Conservation (phyloP, 2,329 filamentous ascomycete species). For the Aspergillus tubingensis region DNA sequence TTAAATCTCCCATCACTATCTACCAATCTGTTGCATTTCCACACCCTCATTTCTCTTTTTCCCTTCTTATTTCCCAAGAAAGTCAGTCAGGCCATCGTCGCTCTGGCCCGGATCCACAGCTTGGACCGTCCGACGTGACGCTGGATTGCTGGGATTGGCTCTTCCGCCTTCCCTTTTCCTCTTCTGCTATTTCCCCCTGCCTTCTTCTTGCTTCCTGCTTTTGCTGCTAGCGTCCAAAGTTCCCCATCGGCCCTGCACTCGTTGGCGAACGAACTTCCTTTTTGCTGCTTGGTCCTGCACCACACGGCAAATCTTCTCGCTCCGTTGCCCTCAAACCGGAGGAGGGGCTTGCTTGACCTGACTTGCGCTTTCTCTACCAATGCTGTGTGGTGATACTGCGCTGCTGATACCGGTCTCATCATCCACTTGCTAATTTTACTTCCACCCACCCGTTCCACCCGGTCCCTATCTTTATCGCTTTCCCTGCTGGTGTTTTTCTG, state of each 20-base stretch:
- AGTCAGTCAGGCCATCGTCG: conserved; percentile 31
- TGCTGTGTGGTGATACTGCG: neutral
- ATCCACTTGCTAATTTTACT: conserved; percentile 14
- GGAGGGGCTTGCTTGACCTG: conserved; percentile 18
- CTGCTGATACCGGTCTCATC: conserved; percentile 21
- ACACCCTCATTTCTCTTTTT: neutral
- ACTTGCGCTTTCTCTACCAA: conserved; percentile 5
- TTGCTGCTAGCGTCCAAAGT: conserved; percentile 18
- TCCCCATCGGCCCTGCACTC: conserved; percentile 16
- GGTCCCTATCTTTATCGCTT: conserved; percentile 18
- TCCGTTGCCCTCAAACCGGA: conserved; percentile 20
- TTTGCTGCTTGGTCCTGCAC: conserved; percentile 23
- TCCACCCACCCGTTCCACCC: conserved; percentile 15
- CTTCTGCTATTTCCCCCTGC: conserved; percentile 17
- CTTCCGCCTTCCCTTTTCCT: conserved; percentile 24
- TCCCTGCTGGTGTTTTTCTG: conserved; percentile 5
- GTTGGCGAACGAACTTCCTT: conserved; percentile 17
- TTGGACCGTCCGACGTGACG: conserved; percentile 24
- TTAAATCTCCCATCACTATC: neutral
- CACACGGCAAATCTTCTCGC: conserved; percentile 23
- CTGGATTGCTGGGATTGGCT: conserved; percentile 31
- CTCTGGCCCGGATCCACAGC: conserved; percentile 27
- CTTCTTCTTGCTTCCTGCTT: conserved; percentile 20
- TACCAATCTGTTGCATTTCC: neutral
- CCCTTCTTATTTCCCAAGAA: conserved; percentile 11